A percentile compares a stretch with the other conserved stretches of the same genome.
These are phyloP conservation scores for Myriosclerotinia curreyana DNA, from an alignment of 2,329 filamentous ascomycete genomes.

Conservation along the genomic window DNA sequence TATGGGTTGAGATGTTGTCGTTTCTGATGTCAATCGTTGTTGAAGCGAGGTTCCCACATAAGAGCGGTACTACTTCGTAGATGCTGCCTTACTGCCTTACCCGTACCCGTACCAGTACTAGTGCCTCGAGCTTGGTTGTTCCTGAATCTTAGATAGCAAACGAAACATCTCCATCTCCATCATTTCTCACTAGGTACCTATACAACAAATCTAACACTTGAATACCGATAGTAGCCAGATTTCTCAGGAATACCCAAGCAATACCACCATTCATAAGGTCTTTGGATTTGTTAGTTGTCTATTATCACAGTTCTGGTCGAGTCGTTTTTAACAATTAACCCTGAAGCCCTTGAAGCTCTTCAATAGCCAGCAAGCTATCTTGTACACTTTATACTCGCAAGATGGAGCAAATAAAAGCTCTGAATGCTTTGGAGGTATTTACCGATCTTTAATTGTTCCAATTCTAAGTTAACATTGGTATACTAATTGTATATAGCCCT, in stretches of 20 bases:
- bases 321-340: not conserved
- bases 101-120: not conserved
- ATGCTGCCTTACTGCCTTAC: not conserved
- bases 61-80: too few species aligned
- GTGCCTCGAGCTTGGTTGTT: slow-evolving; percentile 2
- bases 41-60: too few species aligned
- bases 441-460: not conserved
- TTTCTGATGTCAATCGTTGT: too few species aligned
- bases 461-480: slow-evolving; percentile 2
- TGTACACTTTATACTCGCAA: slow-evolving; percentile 22
- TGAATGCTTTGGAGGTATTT: slow-evolving; percentile 61
- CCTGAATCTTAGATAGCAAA: slow-evolving; percentile 20
- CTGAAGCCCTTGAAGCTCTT: not conserved
- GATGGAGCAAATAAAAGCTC: slow-evolving; percentile 73
- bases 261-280: not conserved
- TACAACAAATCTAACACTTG: slow-evolving; percentile 1
- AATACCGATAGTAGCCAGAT: not conserved
- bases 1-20: too few species aligned
- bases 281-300: not conserved
- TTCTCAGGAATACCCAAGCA: not conserved
- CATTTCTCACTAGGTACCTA: not conserved
- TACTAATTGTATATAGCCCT: slow-evolving; percentile 63
- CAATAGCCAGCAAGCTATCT: slow-evolving; percentile 15
- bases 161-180: not conserved
- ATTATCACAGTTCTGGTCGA: not conserved